Conservation (phyloP, 352 stramenopile species). For the Globisporangium camurandrum region DNA sequence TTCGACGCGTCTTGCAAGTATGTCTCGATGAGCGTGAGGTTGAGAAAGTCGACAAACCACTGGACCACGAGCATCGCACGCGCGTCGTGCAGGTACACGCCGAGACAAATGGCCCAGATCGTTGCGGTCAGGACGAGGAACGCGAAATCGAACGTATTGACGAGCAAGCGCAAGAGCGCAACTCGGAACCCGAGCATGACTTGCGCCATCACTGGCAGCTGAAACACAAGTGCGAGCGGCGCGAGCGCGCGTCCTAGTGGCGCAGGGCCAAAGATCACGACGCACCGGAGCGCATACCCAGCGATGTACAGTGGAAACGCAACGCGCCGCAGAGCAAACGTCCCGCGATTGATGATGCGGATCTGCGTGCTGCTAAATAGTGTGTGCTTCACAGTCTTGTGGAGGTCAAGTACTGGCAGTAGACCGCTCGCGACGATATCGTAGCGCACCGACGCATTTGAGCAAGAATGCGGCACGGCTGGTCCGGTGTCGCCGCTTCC, state of each 20-base stretch:
- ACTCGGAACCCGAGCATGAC: slow-evolving; percentile 8
- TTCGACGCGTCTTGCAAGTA: slow-evolving; percentile 10
- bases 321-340: background rate
- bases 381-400: slow-evolving; percentile 4
- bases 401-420: slow-evolving; percentile 1
- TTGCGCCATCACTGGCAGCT: slow-evolving; percentile 4
- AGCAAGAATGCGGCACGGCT: too few relatives aligned
- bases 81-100: slow-evolving; percentile 3
- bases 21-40: slow-evolving; percentile 12
- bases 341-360: slow-evolving; percentile 1
- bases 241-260: background rate
- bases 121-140: slow-evolving; percentile 3
- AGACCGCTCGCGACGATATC: slow-evolving; percentile 5
- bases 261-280: slow-evolving; percentile 1
- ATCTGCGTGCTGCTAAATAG: background rate
- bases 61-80: slow-evolving; percentile 3
- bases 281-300: slow-evolving; percentile 3
- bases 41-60: slow-evolving; percentile 11
- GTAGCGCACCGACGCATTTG: slow-evolving; percentile 5
- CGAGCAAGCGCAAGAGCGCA: slow-evolving; percentile 9
- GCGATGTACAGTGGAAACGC: slow-evolving; percentile 5
- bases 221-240: slow-evolving; percentile 3
- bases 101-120: slow-evolving; percentile 5
- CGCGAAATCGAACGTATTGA: slow-evolving; percentile 10
- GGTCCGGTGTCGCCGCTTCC: too few relatives aligned